Conservation (phyloP, 441 rosid genomes). For the Capsella rubella region DNA sequence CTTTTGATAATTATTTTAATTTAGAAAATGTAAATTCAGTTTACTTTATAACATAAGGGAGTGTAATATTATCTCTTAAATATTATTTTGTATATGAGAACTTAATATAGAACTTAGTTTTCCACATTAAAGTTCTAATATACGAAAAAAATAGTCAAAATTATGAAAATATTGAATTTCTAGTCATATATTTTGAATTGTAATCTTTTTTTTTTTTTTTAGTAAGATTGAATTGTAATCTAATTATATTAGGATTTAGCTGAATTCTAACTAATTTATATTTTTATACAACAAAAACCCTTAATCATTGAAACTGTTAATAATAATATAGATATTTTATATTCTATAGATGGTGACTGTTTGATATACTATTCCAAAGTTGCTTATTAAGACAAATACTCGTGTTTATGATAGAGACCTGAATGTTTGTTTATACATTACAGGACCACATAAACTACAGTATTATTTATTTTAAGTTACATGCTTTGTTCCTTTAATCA, state of each 20-base stretch:
- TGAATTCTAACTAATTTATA: too few species aligned
- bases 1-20: not conserved
- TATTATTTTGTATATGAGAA: too few species aligned
- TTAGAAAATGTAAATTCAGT: not conserved
- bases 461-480: not conserved
- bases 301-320: not conserved
- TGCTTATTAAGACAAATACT: conserved; percentile 22
- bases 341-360: not conserved
- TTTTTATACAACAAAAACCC: too few species aligned
- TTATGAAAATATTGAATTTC: too few species aligned
- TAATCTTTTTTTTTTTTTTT: too few species aligned
- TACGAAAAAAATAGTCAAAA: too few species aligned
- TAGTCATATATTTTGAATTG: too few species aligned
- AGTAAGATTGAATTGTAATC: too few species aligned
- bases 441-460: not conserved
- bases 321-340: not conserved
- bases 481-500: not conserved
- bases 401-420: conserved; percentile 18
- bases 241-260: too few species aligned
- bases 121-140: too few species aligned
- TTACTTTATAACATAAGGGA: not conserved
- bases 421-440: not conserved
- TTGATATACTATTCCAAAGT: not conserved
- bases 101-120: too few species aligned
- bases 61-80: not conserved